These are phyloP conservation scores for Amaranthus tricolor DNA, from an alignment of 179 eudicot species.

Conservation along the genomic window DNA sequence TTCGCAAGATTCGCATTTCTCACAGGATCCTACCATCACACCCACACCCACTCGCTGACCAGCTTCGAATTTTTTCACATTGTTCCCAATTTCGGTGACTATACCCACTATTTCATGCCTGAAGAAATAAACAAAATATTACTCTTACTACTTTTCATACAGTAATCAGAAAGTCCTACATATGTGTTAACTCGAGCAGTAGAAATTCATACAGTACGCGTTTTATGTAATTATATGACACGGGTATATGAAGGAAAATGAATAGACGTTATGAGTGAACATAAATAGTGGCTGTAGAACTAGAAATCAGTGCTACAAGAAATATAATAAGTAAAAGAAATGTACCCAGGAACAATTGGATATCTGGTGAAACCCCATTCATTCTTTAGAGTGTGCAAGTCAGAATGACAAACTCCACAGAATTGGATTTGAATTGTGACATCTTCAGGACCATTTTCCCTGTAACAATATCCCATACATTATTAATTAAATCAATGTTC, in stretches of 20 bases:
- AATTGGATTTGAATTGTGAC: constrained; percentile 60
- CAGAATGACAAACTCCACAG: constrained; percentile 86
- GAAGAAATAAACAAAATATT: constrained; percentile 4
- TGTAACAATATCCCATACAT: constrained; percentile 19
- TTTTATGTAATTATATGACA: too few species aligned
- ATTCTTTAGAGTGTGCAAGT: constrained; percentile 53
- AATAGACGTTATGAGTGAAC: too few species aligned
- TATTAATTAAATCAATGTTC: background rate
- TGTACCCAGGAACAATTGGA: constrained; percentile 82
- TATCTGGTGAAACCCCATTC: constrained; percentile 74
- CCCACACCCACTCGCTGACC: constrained; percentile 38
- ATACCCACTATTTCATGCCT: constrained; percentile 41
- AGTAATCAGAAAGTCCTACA: too few species aligned
- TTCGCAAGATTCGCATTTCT: constrained; percentile 26
- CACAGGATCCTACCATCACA: constrained; percentile 36
- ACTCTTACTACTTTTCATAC: too few species aligned
- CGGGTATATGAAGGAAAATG: too few species aligned
- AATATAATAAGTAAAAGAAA: background rate
- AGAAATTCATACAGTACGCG: too few species aligned
- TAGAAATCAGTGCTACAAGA: background rate
- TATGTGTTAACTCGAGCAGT: too few species aligned
- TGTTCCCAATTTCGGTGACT: constrained; percentile 25
- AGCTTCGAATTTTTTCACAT: constrained; percentile 27
- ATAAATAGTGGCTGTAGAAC: background rate
- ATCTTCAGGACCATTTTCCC: constrained; percentile 67